A percentile compares a stretch with the other conserved stretches of the same genome.
Evolutionary conservation across 2,329 filamentous ascomycete genomes (phyloP).

Genomic region (Trichoderma atroviride): DNA sequence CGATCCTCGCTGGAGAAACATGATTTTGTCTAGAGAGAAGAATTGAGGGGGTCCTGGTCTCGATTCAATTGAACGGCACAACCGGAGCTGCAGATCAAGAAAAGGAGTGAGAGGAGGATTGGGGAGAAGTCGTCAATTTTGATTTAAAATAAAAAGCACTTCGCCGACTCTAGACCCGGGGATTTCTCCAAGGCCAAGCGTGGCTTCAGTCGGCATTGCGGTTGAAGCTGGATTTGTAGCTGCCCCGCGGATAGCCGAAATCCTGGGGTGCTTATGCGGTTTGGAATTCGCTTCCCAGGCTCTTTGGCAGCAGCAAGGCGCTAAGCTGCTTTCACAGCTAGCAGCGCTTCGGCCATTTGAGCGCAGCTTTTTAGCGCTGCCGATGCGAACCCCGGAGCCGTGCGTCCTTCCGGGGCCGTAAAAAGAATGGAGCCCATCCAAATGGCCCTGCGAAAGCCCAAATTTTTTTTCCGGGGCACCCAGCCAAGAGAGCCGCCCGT

Average conservation of each 20-base stretch:
- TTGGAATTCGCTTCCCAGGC: not conserved
- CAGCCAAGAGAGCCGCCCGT: not conserved
- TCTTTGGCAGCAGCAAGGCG: not conserved
- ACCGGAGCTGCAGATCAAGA: not conserved
- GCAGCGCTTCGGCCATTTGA: constrained; percentile 4
- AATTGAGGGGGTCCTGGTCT: not conserved
- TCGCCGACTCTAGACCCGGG: constrained; percentile 18
- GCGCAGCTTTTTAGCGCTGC: constrained; percentile 2
- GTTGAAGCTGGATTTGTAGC: constrained; percentile 33
- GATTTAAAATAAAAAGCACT: constrained; percentile 20
- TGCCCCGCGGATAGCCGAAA: constrained; percentile 45
- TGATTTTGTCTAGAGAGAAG: constrained; percentile 35
- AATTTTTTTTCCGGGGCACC: constrained; percentile 6
- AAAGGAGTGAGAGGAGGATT: not conserved
- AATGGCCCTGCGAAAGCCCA: not conserved
- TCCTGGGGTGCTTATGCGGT: constrained; percentile 34
- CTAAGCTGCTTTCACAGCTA: constrained; percentile 20
- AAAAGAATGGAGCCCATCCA: constrained; percentile 7
- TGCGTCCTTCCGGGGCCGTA: constrained; percentile 6
- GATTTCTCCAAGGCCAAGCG: constrained; percentile 23
- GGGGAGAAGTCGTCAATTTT: not conserved
- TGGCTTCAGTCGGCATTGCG: constrained; percentile 44
- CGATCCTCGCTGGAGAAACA: constrained; percentile 60
- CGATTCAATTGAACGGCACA: constrained; percentile 16
- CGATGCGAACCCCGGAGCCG: constrained; percentile 15